A percentile compares a stretch with the other conserved stretches of the same genome.
These are phyloP conservation scores for Trichosporon ovoides DNA, from an alignment of 1,284 basidiomycete species.

Conservation along the genomic window DNA sequence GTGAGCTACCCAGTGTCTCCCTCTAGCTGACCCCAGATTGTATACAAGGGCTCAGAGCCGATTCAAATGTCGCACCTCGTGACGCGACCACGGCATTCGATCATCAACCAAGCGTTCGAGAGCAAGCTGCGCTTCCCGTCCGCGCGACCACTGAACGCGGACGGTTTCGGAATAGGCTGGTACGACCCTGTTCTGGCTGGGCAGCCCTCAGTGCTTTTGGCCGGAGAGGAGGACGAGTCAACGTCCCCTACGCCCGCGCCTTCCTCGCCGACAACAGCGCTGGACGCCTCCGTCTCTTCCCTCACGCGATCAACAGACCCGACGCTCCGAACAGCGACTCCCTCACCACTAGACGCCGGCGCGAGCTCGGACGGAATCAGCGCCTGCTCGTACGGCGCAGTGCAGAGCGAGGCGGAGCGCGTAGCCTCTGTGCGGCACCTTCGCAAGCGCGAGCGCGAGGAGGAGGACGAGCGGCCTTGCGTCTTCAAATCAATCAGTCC, in stretches of 20 bases:
- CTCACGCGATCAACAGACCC: background rate
- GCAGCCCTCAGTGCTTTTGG: background rate
- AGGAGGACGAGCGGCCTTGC: slow-evolving; percentile 79
- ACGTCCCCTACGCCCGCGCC: background rate
- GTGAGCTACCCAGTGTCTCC: slow-evolving; percentile 44
- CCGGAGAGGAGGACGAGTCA: background rate
- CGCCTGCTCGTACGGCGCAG: background rate
- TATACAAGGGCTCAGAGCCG: slow-evolving; percentile 84
- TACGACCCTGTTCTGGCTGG: slow-evolving; percentile 39
- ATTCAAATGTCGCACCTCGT: slow-evolving; percentile 84
- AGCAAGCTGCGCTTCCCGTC: slow-evolving; percentile 75
- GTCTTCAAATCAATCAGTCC: slow-evolving; percentile 96
- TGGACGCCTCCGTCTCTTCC: background rate
- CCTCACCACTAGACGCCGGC: background rate
- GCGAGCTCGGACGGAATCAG: background rate
- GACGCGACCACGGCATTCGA: slow-evolving; percentile 86
- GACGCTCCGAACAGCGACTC: slow-evolving; percentile 16
- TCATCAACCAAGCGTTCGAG: slow-evolving; percentile 93
- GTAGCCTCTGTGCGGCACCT: slow-evolving; percentile 26
- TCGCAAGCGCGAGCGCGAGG: slow-evolving; percentile 53
- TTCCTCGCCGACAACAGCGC: too few relatives aligned
- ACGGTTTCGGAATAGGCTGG: slow-evolving; percentile 93
- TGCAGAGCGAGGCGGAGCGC: slow-evolving; percentile 18
- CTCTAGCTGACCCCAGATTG: slow-evolving; percentile 30
- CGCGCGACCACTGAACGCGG: slow-evolving; percentile 82